Base-by-base conservation (phyloP, 768 basidiomycete genomes). In the Suillus sp. region DNA sequence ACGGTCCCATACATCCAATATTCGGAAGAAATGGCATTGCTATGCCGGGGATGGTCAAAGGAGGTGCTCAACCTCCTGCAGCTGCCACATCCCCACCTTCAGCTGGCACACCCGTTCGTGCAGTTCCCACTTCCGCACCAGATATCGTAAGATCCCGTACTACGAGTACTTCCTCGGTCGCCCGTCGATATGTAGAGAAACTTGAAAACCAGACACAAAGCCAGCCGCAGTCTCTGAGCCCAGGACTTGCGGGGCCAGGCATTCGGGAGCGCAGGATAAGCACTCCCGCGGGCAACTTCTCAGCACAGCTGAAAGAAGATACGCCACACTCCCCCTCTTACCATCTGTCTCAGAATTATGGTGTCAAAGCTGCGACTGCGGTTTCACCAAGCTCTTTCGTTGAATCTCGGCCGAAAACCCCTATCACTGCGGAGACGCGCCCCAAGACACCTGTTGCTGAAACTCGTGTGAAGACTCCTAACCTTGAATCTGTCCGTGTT, bases 1-100 rank as follows among this genome's bases (percentile, higher is more conserved):
- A 76, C 60, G 79, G 79, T 59, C 73, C 81, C 4, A 84, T 89
- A 18, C 92, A 93, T 75, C 92, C 91, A 2, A 72, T 92, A 53
- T 93, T 93, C 71, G 91, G 91, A 20, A 83, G 81, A 61, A 87
- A 88, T 18, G 89, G 89, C 22, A 77, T 92, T 56, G 91, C 90
- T 13, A 86, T 93, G 85, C 89, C 89, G 9, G 91, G 91, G 3
- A 83, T 93, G 80, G 78, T 78, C 16, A 70, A 65, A 37, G 58
- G 25, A 16, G 45, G 0, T 59, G 67, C n/a, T 59, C 59, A 2
- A 51, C 66, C 18, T 65, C 65, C 20, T 9, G 40, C 64, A 50
- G 54, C 59, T 40, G 40, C 60, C 3, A 35, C 64, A 34, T 53
- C 62, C 1, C 62, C 66, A 48, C 5, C 63, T 32, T 34, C 56